Evolutionary conservation across 768 basidiomycete genomes (phyloP), one percentile per base, ranked within the genome.

Genomic region (Boletus vermiculosoides): DNA sequence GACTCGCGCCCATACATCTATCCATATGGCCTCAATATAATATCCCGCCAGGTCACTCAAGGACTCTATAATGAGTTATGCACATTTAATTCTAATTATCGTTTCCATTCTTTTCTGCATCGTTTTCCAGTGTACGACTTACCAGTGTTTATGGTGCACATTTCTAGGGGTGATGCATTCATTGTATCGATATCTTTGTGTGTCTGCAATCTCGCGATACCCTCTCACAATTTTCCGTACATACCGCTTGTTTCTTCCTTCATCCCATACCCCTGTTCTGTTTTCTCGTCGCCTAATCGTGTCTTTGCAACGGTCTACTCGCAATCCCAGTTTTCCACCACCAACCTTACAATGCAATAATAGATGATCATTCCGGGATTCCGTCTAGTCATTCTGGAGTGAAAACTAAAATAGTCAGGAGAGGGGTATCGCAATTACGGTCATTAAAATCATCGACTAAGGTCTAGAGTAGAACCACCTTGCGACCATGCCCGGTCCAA

Each of bases 401-500:
- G 50, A 23, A 45, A 23, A 34, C 40, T 51, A 45, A 23, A 25
- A 40, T 45, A 15, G 23, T 46, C 25, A 8, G 31, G 22, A 25
- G 22, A 25, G 31, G 41, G 55, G 45, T 58, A 66, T 58, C 54
- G 11, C 28, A 36, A 48, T 57, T 31, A 49, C 28, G 28, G 48
- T 44, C 16, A 63, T 46, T 25, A 50, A 44, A 11, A 48, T 73
- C 57, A 79, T 54, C 74, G 70, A 57, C 71, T 71, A 48, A 78
- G 68, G 63, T 80, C 78, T 44, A 77, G 55, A 42, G 71, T 70
- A 13, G 73, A 69, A 25, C 75, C 76, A 47, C 64, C 70, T 48
- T 71, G 73, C 36, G 71, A 62, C 81, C 82, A 83, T 55, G 76
- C 65, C 53, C 80, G 72, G 34, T 82, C 82, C 41, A 75, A 59